These are phyloP conservation scores for Aspergillus diversus DNA, from an alignment of 495 filamentous ascomycete species.

Conservation along the genomic window DNA sequence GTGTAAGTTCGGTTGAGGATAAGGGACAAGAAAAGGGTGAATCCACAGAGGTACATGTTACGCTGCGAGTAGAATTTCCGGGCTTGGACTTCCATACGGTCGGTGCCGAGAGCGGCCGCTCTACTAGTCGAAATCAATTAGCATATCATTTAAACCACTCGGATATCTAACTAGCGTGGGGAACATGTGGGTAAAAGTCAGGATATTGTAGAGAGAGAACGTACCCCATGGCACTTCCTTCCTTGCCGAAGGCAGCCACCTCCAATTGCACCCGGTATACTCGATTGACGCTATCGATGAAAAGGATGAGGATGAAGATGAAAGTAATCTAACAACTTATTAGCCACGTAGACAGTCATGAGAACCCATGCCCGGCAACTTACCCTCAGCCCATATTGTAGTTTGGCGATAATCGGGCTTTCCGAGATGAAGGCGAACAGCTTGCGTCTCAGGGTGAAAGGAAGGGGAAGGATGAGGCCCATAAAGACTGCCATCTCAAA, in stretches of 20 bases:
- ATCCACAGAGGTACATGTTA: conserved; percentile 99
- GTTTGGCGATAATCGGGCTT: conserved; percentile 76
- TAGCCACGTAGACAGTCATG: not conserved
- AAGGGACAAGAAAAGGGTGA: conserved; percentile 96
- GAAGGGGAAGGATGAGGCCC: conserved; percentile 87
- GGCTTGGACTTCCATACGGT: conserved; percentile 96
- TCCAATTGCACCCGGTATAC: conserved; percentile 96
- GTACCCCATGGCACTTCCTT: conserved; percentile 49
- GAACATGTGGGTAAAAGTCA: not conserved
- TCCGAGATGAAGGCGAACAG: conserved; percentile 94
- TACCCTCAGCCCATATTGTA: conserved; percentile 82
- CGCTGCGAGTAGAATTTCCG: conserved; percentile 99
- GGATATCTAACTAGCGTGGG: too few relatives aligned
- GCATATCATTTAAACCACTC: conserved; percentile 3
- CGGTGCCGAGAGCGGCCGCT: conserved; percentile 75
- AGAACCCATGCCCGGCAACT: conserved; percentile 7
- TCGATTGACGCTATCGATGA: conserved; percentile 97
- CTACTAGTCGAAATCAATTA: conserved; percentile 35
- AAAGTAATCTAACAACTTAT: conserved; percentile 78
- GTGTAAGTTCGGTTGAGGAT: conserved; percentile 99
- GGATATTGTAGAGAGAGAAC: conserved; percentile 16
- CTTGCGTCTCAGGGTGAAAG: conserved; percentile 82
- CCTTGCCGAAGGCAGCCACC: conserved; percentile 62
- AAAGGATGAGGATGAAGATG: conserved; percentile 96
- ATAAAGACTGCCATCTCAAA: conserved; percentile 93